Percentiles rank a stretch among this genome's conserved stretches.
Evolutionary conservation across 305 asterid genomes (phyloP).

Genomic region (Striga hermonthica): DNA sequence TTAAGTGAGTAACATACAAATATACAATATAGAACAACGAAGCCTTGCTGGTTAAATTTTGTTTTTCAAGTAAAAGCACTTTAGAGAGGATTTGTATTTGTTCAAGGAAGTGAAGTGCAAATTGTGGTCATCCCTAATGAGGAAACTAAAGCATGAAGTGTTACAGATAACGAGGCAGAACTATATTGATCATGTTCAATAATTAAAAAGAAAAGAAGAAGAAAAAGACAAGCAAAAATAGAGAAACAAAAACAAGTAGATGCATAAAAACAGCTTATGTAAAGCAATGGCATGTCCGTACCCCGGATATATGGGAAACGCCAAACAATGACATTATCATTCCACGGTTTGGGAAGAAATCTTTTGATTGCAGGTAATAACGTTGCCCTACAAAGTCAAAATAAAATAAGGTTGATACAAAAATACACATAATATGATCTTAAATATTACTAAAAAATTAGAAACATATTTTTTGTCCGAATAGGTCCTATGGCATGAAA

Average conservation of each 20-base stretch:
- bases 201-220: background rate
- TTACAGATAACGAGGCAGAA: background rate
- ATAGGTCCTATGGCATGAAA: slow-evolving; percentile 32
- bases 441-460: background rate
- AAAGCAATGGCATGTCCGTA: slow-evolving; percentile 26
- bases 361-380: slow-evolving; percentile 56
- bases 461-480: background rate
- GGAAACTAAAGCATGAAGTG: slow-evolving; percentile 1
- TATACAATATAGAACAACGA: too few species aligned
- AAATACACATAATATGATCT: background rate
- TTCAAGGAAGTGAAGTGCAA: background rate
- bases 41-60: too few species aligned
- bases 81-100: too few species aligned
- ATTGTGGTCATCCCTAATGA: background rate
- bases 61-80: too few species aligned
- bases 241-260: slow-evolving; percentile 1
- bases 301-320: slow-evolving; percentile 55
- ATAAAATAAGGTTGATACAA: slow-evolving; percentile 7
- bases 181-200: background rate
- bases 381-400: slow-evolving; percentile 53
- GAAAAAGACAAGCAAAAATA: background rate
- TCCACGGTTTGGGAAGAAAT: slow-evolving; percentile 63
- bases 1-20: too few species aligned
- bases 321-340: slow-evolving; percentile 55
- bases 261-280: slow-evolving; percentile 2